A percentile compares a stretch with the other conserved stretches of the same genome.
Conservation (phyloP, 441 rosid species). For the Francoa sonchifolia region DNA sequence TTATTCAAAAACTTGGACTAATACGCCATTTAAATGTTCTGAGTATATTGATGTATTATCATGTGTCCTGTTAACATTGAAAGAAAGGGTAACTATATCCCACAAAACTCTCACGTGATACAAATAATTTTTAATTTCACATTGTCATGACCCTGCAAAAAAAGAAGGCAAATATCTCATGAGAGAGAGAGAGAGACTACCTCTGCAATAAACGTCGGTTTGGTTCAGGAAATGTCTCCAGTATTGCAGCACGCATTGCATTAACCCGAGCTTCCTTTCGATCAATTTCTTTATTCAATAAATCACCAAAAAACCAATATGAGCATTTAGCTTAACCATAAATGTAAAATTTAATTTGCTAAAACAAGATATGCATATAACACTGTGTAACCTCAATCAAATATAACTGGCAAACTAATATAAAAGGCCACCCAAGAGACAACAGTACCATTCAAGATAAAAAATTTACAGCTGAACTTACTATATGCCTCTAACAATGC, state of each 20-base stretch:
- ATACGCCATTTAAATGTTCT: too few species aligned
- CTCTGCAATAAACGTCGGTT: slow-evolving; percentile 85
- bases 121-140: too few species aligned
- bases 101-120: too few species aligned
- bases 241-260: slow-evolving; percentile 77
- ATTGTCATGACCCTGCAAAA: too few species aligned
- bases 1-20: too few species aligned
- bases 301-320: slow-evolving; percentile 12
- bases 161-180: background rate
- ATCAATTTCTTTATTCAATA: slow-evolving; percentile 63
- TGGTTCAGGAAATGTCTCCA: slow-evolving; percentile 95
- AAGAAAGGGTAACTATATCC: too few species aligned
- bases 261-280: slow-evolving; percentile 66
- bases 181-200: slow-evolving; percentile 20
- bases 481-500: slow-evolving; percentile 94
- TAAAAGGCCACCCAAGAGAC: too few species aligned
- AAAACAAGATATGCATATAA: background rate
- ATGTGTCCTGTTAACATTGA: too few species aligned
- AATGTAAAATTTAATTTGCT: background rate
- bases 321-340: slow-evolving; percentile 3
- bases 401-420: too few species aligned
- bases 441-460: background rate
- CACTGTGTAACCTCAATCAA: too few species aligned
- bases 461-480: slow-evolving; percentile 26
- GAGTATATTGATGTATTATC: too few species aligned